Percentiles rank a stretch among this genome's conserved stretches.
Conservation (phyloP, 495 filamentous ascomycete genomes). For the Lasiosphaeriaceae sp. region DNA sequence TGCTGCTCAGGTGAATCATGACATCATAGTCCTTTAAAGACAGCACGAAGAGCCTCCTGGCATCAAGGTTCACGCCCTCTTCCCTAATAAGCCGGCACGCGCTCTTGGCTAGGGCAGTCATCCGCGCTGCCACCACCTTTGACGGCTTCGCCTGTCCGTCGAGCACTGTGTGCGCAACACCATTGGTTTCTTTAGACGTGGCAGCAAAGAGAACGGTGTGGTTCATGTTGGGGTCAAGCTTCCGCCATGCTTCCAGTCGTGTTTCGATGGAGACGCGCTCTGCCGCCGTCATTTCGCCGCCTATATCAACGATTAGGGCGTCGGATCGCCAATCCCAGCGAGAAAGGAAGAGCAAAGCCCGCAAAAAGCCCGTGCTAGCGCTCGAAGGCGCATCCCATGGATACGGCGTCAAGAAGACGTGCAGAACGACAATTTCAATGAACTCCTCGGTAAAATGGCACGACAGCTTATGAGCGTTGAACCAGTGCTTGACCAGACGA, state of each 20-base stretch:
- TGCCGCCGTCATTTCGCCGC: slow-evolving; percentile 48
- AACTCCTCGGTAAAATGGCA: slow-evolving; percentile 73
- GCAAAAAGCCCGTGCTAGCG: slow-evolving; percentile 74
- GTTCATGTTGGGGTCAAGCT: slow-evolving; percentile 84
- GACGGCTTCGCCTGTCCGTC: slow-evolving; percentile 49
- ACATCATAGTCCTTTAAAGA: slow-evolving; percentile 78
- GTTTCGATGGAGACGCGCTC: slow-evolving; percentile 61
- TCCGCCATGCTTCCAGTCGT: slow-evolving; percentile 74
- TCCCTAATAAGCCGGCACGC: slow-evolving; percentile 59
- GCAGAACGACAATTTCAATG: slow-evolving; percentile 73
- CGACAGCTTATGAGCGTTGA: slow-evolving; percentile 73
- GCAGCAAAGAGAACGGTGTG: slow-evolving; percentile 76
- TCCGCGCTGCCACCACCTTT: slow-evolving; percentile 79
- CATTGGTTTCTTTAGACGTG: slow-evolving; percentile 70
- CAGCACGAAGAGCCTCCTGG: slow-evolving; percentile 61
- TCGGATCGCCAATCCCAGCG: slow-evolving; percentile 88
- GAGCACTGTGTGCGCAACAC: slow-evolving; percentile 73
- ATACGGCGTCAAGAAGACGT: slow-evolving; percentile 74
- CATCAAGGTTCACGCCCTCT: slow-evolving; percentile 53
- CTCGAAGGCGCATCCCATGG: slow-evolving; percentile 78
- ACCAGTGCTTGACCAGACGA: slow-evolving; percentile 88
- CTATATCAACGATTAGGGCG: slow-evolving; percentile 74
- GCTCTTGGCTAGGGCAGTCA: slow-evolving; percentile 74
- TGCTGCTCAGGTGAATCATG: slow-evolving; percentile 63
- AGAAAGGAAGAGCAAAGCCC: slow-evolving; percentile 71